Base-by-base conservation (phyloP, 2,329 filamentous ascomycete genomes). In the Aspergillus pseudotamarii region DNA sequence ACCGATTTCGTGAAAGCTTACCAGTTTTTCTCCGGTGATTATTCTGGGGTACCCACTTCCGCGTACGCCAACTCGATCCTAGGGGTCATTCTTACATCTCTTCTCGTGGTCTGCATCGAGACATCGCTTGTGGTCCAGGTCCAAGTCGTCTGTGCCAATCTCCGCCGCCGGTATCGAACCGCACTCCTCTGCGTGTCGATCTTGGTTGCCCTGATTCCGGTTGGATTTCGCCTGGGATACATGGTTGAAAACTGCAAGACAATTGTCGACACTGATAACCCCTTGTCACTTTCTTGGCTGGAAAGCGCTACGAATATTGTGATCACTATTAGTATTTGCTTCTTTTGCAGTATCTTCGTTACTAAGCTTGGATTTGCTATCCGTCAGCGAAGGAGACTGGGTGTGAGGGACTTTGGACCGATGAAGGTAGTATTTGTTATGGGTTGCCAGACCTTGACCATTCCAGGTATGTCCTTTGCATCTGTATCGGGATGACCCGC, bases 391-490 rank as follows among this genome's bases (percentile, higher is more conserved):
- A 82, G 80, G 60, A 80, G 79, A 68, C 78, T 90, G 64, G 86
- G 87, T 1, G 79, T 89, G 70, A 82, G 79, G 60, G 83, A 86
- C 60, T 89, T 89, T 70, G 86, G 87, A 11, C 85, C 87, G 1
- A 87, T 91, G 82, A 86, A 89, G 68, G 84, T 89, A 61, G 85
- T 91, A 64, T 89, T 89, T 73, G 84, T 90, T 69, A 89, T 90
- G 84, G 86, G 87, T 55, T 88, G 85, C 65, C 88, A 90, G 76
- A 90, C 88, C 1, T 82, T 91, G 81, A 71, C 88, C 38, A 80
- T 90, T 65, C 89, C 89, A 72, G 84, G 88, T 89, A 79, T 16
- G 38, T 45, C 41, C 23, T 16, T 28, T 5, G 11, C 6, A n/a
- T 38, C 11, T 12, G 10, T n/a, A 19, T 10, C 1, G 9, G 16